Percentiles rank a stretch among this genome's conserved stretches.
Evolutionary conservation across 257 asterid genomes (phyloP).

Genomic region (Paraleonurus japonicus): DNA sequence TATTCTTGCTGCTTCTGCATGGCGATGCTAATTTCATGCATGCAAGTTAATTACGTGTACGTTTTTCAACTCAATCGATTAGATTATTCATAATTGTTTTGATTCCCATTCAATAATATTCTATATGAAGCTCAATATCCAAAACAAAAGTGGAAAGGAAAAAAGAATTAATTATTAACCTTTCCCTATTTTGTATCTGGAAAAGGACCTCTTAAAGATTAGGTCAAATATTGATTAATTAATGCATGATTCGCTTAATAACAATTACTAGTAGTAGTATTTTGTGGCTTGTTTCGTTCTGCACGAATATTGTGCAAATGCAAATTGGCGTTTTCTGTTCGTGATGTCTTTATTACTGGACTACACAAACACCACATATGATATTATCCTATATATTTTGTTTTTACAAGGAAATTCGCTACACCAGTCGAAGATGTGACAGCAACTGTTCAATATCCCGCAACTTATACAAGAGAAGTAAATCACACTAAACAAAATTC

Average conservation of each 20-base stretch:
- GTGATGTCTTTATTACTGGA: background rate
- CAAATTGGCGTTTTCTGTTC: background rate
- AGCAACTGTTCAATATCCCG: no score
- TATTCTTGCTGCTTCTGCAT: conserved; percentile 82
- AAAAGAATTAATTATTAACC: background rate
- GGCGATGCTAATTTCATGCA: conserved; percentile 59
- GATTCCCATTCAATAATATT: conserved; percentile 8
- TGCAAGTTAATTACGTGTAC: background rate
- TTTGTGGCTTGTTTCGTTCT: background rate
- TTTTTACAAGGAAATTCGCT: no score
- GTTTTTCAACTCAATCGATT: background rate
- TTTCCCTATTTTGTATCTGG: conserved; percentile 13
- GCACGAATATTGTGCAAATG: no score
- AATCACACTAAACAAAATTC: no score
- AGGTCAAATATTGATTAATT: conserved; percentile 23
- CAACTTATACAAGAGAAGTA: no score
- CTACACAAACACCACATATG: background rate
- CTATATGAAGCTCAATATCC: background rate
- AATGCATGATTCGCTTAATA: conserved; percentile 14
- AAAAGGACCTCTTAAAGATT: conserved; percentile 15
- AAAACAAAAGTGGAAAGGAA: conserved; percentile 16
- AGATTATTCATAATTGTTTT: conserved; percentile 19
- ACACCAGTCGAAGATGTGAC: no score
- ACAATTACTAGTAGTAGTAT: conserved; percentile 3
- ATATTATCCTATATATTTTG: background rate